These are phyloP conservation scores for Phytopythium sindhum DNA, from an alignment of 352 stramenopile species.

Conservation along the genomic window DNA sequence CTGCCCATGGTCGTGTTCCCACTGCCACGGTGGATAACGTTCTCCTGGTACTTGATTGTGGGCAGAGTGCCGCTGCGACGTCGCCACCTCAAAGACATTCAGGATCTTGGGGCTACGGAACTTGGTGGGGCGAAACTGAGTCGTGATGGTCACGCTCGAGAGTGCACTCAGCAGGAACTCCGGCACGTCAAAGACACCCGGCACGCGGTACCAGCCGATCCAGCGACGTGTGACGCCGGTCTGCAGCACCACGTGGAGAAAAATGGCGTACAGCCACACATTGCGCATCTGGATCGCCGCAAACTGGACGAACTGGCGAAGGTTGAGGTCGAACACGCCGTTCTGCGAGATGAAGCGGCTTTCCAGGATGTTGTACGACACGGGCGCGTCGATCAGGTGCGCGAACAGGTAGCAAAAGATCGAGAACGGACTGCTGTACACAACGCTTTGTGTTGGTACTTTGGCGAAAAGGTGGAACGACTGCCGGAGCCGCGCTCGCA, in stretches of 20 bases:
- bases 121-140: constrained; percentile 27
- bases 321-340: constrained; percentile 25
- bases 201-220: constrained; percentile 12
- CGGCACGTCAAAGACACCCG: constrained; percentile 17
- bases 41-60: constrained; percentile 11
- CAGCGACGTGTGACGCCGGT: constrained; percentile 16
- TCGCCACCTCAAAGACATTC: not conserved
- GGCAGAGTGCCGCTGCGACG: not conserved
- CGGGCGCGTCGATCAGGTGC: constrained; percentile 40
- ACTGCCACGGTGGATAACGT: constrained; percentile 13
- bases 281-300: constrained; percentile 42
- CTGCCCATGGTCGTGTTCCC: constrained; percentile 21
- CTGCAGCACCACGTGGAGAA: constrained; percentile 23
- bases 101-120: constrained; percentile 22
- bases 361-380: constrained; percentile 34
- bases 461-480: constrained; percentile 31
- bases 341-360: constrained; percentile 27
- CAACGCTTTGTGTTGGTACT: constrained; percentile 43
- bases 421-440: constrained; percentile 44
- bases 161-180: constrained; percentile 37
- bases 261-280: constrained; percentile 36
- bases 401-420: constrained; percentile 41
- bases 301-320: constrained; percentile 25
- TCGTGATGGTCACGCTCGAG: constrained; percentile 25
- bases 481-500: constrained; percentile 5